These are phyloP conservation scores for Eimeria acervulina DNA, from an alignment of 169 alveolate genomes.

Conservation along the genomic window DNA sequence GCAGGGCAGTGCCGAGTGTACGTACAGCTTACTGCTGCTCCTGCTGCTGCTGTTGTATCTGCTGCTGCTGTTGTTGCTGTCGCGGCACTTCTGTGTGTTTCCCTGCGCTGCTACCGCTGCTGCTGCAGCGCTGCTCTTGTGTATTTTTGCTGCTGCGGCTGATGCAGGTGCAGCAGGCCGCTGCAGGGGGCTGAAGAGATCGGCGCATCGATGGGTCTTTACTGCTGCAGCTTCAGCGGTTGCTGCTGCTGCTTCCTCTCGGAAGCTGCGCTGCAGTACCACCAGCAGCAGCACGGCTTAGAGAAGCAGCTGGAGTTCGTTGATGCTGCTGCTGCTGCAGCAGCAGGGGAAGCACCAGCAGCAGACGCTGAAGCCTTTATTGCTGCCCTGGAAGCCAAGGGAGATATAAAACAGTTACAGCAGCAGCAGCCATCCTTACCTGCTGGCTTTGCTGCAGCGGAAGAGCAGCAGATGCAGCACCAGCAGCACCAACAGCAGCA, in stretches of 20 bases:
- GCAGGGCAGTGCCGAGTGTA: slow-evolving; percentile 47
- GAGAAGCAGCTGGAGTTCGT: slow-evolving; percentile 64
- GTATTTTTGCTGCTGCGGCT: slow-evolving; percentile 9
- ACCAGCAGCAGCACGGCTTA: slow-evolving; percentile 42
- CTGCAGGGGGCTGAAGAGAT: slow-evolving; percentile 15
- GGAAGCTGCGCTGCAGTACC: slow-evolving; percentile 30
- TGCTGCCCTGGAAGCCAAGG: slow-evolving; percentile 35
- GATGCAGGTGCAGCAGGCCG: slow-evolving; percentile 1
- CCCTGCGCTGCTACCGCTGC: slow-evolving; percentile 8
- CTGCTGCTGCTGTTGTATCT: slow-evolving; percentile 36
- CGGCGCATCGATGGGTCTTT: not conserved
- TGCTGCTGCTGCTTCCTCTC: slow-evolving; percentile 50
- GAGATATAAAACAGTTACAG: not conserved
- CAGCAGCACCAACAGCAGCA: slow-evolving; percentile 47
- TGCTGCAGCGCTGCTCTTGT: not conserved
- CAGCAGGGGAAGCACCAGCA: not conserved
- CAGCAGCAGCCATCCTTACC: not conserved
- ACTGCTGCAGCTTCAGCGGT: slow-evolving; percentile 7
- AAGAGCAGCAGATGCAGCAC: slow-evolving; percentile 30
- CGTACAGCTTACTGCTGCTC: slow-evolving; percentile 19
- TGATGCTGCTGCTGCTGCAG: slow-evolving; percentile 50
- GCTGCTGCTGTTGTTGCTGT: not conserved
- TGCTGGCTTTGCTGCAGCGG: not conserved
- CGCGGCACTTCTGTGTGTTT: not conserved
- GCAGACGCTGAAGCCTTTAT: not conserved